phyloP scores from a whole-genome alignment of 805 yeast species.

The Wickerhamomyces bovis region DNA sequence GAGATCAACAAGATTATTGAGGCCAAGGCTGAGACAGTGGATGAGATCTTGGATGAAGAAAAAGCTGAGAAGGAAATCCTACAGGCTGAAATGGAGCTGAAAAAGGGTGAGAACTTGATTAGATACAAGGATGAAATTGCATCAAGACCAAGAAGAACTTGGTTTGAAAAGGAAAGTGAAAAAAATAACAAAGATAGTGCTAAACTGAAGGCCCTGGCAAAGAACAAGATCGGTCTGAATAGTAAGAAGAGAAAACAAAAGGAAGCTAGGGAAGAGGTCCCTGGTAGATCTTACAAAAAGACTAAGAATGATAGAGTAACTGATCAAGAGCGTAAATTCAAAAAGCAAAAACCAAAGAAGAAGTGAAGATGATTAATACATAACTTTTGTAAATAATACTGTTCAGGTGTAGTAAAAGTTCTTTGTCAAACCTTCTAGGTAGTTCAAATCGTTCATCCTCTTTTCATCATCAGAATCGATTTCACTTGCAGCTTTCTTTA shows the following conservation, averaged over 20 bases:
- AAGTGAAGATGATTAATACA: constrained; percentile 1
- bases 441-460: constrained; percentile 4
- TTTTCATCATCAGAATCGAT: neutral
- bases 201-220: constrained; percentile 44
- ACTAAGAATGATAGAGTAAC: constrained; percentile 64
- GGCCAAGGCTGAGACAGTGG: constrained; percentile 51
- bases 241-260: constrained; percentile 67
- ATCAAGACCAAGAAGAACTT: constrained; percentile 90
- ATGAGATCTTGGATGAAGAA: constrained; percentile 82
- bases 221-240: constrained; percentile 29
- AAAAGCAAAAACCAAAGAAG: constrained; percentile 20
- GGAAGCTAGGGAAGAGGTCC: constrained; percentile 53
- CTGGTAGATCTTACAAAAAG: constrained; percentile 62
- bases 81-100: constrained; percentile 85
- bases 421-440: constrained; percentile 14
- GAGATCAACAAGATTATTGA: constrained; percentile 55
- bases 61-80: constrained; percentile 80
- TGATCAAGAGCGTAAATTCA: constrained; percentile 37
- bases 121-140: constrained; percentile 77
- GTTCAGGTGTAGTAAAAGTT: constrained; percentile 18
- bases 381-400: neutral
- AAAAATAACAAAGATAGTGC: constrained; percentile 30
- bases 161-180: constrained; percentile 70
- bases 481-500: neutral
- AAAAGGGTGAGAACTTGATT: constrained; percentile 78